Percentiles rank a stretch among this genome's conserved stretches.
Conservation (phyloP, 495 filamentous ascomycete genomes). For the Tuber calosporum region DNA sequence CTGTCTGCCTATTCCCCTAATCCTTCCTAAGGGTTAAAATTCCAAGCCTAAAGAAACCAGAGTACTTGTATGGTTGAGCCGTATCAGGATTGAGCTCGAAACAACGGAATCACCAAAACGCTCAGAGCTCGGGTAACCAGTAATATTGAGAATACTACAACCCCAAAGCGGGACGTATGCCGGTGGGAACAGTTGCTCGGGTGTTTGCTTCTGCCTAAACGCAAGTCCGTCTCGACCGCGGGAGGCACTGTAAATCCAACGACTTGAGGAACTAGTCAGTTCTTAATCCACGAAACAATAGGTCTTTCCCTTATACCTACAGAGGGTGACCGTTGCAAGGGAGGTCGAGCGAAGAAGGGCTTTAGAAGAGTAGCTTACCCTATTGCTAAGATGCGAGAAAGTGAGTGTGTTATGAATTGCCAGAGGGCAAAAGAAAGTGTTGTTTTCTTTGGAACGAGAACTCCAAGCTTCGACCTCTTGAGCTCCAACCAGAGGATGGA, state of each 20-base stretch:
- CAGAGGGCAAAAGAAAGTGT: neutral
- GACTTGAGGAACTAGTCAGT: slow-evolving; percentile 19
- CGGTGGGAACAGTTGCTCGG: neutral
- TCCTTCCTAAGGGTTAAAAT: neutral
- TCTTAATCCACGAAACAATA: slow-evolving; percentile 13
- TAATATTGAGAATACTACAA: slow-evolving; percentile 2
- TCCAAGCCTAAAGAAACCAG: neutral
- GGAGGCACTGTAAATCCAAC: slow-evolving; percentile 3
- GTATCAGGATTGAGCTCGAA: neutral
- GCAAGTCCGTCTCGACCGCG: slow-evolving; percentile 7
- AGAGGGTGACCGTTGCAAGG: slow-evolving; percentile 12
- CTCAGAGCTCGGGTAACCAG: slow-evolving; percentile 2
- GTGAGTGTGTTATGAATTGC: neutral
- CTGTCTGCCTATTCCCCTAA: neutral
- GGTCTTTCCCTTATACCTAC: slow-evolving; percentile 1
- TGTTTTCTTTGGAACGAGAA: neutral
- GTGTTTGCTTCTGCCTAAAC: slow-evolving; percentile 13
- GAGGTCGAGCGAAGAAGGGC: neutral
- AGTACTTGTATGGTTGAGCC: neutral
- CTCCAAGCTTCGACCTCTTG: neutral
- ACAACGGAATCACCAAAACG: slow-evolving; percentile 7
- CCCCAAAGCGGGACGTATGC: slow-evolving; percentile 5
- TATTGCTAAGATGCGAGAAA: neutral
- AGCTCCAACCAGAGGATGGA: neutral
- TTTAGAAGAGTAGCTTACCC: neutral